Base-by-base conservation (phyloP, 768 basidiomycete genomes). In the Collybia mongolica region DNA sequence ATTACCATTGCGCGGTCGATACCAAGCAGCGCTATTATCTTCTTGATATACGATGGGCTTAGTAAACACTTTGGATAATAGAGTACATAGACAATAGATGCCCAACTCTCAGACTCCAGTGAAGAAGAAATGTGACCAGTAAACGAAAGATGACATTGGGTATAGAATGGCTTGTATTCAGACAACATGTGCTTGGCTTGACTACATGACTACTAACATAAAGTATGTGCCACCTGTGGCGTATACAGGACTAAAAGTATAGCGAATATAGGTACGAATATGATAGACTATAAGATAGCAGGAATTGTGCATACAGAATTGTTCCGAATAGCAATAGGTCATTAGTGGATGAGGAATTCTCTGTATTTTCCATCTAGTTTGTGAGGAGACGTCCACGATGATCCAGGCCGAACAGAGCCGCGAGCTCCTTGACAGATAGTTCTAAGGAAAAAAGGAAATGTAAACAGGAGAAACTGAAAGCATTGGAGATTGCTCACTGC, bases 11-110 rank as follows among this genome's bases (percentile, higher is more conserved):
- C 84, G 23, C 74, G 90, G 59, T 82, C 86, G 14, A 84, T 90
- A 44, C 93, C 92, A 6, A 91, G 90, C 62, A 90, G 88, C 57
- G 93, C 89, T 0, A 77, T 95, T 48, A 94, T 95, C 52, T 96
- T 97, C 61, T 71, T 90, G 60, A 87, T 96, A 59, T 96, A 93
- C 60, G 88, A 95, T 62, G 83, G 82, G 22, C 71, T 94, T 20
- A 67, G 68, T 53, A 72, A 69, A 53, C 55, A 66, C 53, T 72
- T 76, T 58, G 72, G 69, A 44, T 72, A 44, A 58, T 61, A 53
- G 44, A 49, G 17, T 44, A 49, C n/a, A 26, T 26, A 26, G 24
- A 26, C 7, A 26, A 26, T 32, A 32, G 32, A 32, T 32, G 11
- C 32, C 32, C 32, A 32, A 32, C 20, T 35, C 17, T 19, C 46